Evolutionary conservation across 306 rosid genomes (phyloP), one percentile per base, ranked within the genome.

Genomic region (Elaeagnus macrophylla): DNA sequence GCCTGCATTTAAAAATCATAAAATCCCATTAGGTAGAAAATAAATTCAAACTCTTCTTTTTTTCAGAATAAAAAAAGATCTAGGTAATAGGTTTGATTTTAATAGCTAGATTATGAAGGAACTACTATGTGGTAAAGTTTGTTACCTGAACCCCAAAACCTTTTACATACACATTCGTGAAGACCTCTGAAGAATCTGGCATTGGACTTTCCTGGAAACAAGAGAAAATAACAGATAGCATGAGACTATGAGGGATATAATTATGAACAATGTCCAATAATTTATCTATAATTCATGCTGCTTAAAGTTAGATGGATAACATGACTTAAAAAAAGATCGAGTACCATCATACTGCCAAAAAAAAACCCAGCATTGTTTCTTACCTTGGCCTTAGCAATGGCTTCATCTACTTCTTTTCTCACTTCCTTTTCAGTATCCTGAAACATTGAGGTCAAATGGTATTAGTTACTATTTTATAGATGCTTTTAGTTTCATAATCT

Each of bases 351-450:
- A 36, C 7, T 19, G 39, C 39, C 37, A 46, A 56, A 54, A n/a
- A 9, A 39, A 32, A 14, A 37, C 19, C 25, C 44, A 12, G 67
- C 40, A n/a, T n/a, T n/a, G n/a, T n/a, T 61, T 57, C 72, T 56
- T 71, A 93, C 99, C 94, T 87, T 93, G 47, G 99, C 96, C 77
- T 74, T 67, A 36, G 94, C 96, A 58, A 93, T 87, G 51, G 96
- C 95, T 20, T 93, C 96, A 7, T 93, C 99, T 40, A 87, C 96
- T 73, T 84, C 62, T 74, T 72, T 93, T 65, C 93, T 82, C 44
- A 61, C 44, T 79, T 84, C 82, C 73, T 87, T 93, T 70, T 93
- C 99, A 37, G 69, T 65, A 72, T 93, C 99, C 96, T 93, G 51
- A 66, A 62, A 20, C 45, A 76, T 51, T 44, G 36, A 53, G 39